Base-by-base conservation (phyloP, 352 stramenopile genomes). In the Pythium dissotocum region DNA sequence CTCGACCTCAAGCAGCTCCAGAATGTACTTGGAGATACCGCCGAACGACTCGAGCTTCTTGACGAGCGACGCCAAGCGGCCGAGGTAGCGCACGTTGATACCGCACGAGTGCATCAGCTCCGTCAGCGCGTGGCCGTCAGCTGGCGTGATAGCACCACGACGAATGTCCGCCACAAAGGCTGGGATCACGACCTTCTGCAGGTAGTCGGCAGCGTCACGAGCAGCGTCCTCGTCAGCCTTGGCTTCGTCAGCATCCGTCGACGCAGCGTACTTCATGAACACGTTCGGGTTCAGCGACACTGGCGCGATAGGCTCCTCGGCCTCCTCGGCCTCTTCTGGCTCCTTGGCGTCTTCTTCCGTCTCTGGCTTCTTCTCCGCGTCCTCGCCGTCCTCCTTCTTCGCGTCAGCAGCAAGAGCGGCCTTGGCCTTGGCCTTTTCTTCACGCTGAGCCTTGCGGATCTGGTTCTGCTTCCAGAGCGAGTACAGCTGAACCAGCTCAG, bases 51-150 rank as follows among this genome's bases (percentile, higher is more conserved):
- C 96, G 46, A 98, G 83, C 36, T 94, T 88, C 70, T 88, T 88
- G 35, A 89, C 85, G 32, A 98, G 80, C 60, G 84, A 86, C 24
- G 95, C 97, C 13, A 99, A 63, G 62, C 89, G 82, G 33, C 97
- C 97, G 24, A 99, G 76, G 77, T 99, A 99, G 56, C 97, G 89
- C 86, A 98, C 98, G 73, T 99, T 99, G 54, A 99, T 97, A 56
- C 97, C 97, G 72, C 85, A 91, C 65, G 90, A 90, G 76, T 99
- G 97, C 77, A 99, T 90, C 40, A 98, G 80, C 42, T 98, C 91
- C 30, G 92, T 98, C 4, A 99, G 83, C 38, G 85, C 86, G 48
- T 89, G 87, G 6, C 97, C 97, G 75, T 99, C 97, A 16, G 85
- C 78, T 8, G 91, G 87, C 3, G 80, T 83, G 32, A 97, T 91